These are phyloP conservation scores for Euclidium syriacum DNA, from an alignment of 345 rosid genomes.

Conservation along the genomic window DNA sequence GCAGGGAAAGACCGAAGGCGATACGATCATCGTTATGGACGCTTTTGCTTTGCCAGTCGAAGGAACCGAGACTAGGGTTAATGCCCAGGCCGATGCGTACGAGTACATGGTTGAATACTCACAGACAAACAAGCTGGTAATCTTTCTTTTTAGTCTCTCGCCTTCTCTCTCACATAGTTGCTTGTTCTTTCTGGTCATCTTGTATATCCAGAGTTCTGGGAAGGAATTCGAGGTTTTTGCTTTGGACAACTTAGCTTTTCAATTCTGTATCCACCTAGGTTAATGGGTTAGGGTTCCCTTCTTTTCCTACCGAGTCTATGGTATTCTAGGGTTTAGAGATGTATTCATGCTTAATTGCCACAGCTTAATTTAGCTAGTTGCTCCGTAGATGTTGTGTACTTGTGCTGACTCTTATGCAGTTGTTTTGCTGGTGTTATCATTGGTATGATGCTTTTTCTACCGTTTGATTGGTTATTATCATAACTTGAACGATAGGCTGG, in stretches of 20 bases:
- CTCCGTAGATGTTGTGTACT: neutral
- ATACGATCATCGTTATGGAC: slow-evolving; percentile 95
- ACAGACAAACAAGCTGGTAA: slow-evolving; percentile 92
- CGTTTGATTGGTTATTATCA: slow-evolving; percentile 28
- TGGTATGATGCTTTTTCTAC: neutral
- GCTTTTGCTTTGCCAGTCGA: slow-evolving; percentile 99
- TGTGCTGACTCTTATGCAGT: neutral
- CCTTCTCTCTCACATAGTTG: neutral
- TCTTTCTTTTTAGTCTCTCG: neutral
- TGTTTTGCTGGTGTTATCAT: neutral
- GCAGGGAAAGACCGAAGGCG: slow-evolving; percentile 99
- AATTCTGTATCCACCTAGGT: no score
- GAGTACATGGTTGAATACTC: slow-evolving; percentile 99
- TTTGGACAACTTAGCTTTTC: no score
- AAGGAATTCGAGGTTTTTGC: no score
- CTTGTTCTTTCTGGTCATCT: no score
- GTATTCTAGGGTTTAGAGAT: slow-evolving; percentile 3
- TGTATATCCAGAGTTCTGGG: no score
- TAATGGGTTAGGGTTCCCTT: neutral
- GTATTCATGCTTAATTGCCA: neutral
- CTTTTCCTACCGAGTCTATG: neutral
- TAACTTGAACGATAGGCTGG: slow-evolving; percentile 74
- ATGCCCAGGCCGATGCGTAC: slow-evolving; percentile 99
- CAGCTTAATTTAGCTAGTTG: neutral
- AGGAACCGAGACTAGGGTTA: slow-evolving; percentile 95